phyloP scores from a whole-genome alignment of 2,329 filamentous ascomycete genomes.

The Venturia oleaginea region DNA sequence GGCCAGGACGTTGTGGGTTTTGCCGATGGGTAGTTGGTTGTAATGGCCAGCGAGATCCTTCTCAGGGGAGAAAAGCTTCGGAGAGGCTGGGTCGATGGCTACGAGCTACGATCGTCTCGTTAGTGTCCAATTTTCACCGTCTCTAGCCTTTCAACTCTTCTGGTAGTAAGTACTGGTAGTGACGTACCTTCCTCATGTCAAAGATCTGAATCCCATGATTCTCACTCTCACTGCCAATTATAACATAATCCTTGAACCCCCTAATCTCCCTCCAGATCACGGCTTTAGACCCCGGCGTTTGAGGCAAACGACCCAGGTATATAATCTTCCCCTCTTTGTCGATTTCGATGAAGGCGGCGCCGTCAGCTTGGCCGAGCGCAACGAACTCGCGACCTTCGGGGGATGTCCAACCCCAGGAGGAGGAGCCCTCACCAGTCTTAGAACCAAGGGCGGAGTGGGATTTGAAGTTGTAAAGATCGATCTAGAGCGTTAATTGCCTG shows the following conservation, averaged over 20 bases:
- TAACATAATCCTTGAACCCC: constrained; percentile 33
- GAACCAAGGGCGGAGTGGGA: constrained; percentile 46
- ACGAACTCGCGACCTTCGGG: constrained; percentile 45
- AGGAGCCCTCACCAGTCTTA: constrained; percentile 32
- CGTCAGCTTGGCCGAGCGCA: constrained; percentile 46
- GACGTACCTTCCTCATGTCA: constrained; percentile 44
- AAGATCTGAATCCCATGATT: constrained; percentile 54
- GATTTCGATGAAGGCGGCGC: constrained; percentile 47
- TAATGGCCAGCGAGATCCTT: constrained; percentile 35
- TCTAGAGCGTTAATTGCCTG: constrained; percentile 18
- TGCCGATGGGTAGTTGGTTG: constrained; percentile 33
- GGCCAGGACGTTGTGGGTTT: constrained; percentile 44
- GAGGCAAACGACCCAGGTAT: constrained; percentile 46
- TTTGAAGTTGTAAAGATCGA: constrained; percentile 49
- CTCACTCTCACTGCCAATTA: constrained; percentile 37
- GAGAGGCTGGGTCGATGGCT: constrained; percentile 34
- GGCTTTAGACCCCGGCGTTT: constrained; percentile 34
- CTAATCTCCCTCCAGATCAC: constrained; percentile 47
- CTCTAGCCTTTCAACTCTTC: not conserved
- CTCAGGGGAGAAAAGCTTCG: constrained; percentile 34
- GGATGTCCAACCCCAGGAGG: constrained; percentile 47
- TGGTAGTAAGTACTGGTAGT: not conserved
- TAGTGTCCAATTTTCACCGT: not conserved
- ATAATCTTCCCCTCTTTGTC: constrained; percentile 40
- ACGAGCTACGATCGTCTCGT: constrained; percentile 34